Conservation (phyloP, 495 filamentous ascomycete genomes). For the Oidiodendron maius region DNA sequence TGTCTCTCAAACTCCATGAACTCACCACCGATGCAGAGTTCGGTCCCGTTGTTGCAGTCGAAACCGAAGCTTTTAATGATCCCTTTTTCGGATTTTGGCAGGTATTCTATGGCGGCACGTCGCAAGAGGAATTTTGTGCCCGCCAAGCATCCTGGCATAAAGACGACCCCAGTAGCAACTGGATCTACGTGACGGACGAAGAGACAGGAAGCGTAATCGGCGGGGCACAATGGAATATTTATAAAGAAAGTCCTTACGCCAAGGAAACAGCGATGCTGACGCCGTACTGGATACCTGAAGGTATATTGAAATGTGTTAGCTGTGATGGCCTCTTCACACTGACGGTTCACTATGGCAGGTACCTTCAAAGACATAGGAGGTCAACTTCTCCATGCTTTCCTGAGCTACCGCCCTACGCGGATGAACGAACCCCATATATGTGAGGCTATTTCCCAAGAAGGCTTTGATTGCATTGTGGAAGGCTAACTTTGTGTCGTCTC, state of each 20-base stretch:
- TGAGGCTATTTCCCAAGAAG: constrained; percentile 15
- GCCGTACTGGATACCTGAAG: constrained; percentile 33
- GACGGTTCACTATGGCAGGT: constrained; percentile 9
- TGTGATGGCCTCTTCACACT: background rate
- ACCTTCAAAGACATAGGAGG: constrained; percentile 24
- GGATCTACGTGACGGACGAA: constrained; percentile 31
- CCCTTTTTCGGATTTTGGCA: constrained; percentile 23
- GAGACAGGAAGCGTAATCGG: constrained; percentile 28
- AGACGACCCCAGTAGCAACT: constrained; percentile 20
- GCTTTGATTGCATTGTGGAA: background rate
- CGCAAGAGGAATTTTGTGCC: constrained; percentile 18
- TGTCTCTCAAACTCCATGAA: constrained; percentile 24
- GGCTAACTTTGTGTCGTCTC: background rate
- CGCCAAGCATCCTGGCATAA: constrained; percentile 20
- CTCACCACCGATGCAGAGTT: constrained; percentile 22
- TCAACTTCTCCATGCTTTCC: constrained; percentile 22
- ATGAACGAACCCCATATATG: constrained; percentile 30
- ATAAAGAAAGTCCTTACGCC: constrained; percentile 23
- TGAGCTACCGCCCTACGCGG: constrained; percentile 24
- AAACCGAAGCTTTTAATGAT: constrained; percentile 16
- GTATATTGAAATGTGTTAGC: constrained; percentile 16
- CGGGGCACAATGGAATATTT: constrained; percentile 30
- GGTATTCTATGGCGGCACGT: constrained; percentile 19
- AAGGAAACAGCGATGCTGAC: constrained; percentile 5
- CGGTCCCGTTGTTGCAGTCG: constrained; percentile 9